phyloP scores from a whole-genome alignment of 768 basidiomycete species.

The Termitomyces titanicus region DNA sequence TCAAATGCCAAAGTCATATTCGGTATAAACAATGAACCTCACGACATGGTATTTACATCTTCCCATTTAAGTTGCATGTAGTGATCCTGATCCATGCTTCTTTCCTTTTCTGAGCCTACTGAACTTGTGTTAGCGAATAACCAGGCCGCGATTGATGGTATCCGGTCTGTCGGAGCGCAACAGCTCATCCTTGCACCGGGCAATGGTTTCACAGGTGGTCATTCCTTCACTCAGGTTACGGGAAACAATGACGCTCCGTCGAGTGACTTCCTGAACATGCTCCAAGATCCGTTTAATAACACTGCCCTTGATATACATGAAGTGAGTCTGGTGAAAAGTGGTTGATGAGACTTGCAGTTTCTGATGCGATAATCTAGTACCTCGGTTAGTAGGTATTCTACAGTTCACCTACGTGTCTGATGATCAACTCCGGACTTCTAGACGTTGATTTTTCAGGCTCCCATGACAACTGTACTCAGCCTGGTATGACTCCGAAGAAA shows the following conservation, averaged over 20 bases:
- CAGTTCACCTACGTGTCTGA: not conserved
- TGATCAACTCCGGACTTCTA: not conserved
- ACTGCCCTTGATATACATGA: constrained; percentile 46
- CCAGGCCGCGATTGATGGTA: constrained; percentile 42
- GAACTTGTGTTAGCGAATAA: constrained; percentile 37
- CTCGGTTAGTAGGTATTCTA: constrained; percentile 2
- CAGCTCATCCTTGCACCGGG: constrained; percentile 46
- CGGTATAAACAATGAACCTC: constrained; percentile 45
- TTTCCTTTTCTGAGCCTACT: constrained; percentile 26
- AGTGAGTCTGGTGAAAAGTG: constrained; percentile 16
- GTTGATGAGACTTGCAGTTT: not conserved
- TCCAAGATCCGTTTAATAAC: constrained; percentile 37
- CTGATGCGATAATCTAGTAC: not conserved
- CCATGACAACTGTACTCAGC: constrained; percentile 40
- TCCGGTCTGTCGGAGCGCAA: constrained; percentile 33
- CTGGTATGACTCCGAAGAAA: constrained; percentile 21
- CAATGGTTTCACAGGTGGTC: constrained; percentile 44
- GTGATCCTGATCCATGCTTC: not conserved
- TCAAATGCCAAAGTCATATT: constrained; percentile 41
- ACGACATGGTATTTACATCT: constrained; percentile 32
- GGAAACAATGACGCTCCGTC: constrained; percentile 33
- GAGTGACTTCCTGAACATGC: constrained; percentile 37
- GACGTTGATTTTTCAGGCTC: constrained; percentile 41
- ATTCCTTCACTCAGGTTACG: constrained; percentile 37
- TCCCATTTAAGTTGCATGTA: not conserved